Base-by-base conservation (phyloP, 805 yeast genomes). In the Lipomyces kockii region DNA sequence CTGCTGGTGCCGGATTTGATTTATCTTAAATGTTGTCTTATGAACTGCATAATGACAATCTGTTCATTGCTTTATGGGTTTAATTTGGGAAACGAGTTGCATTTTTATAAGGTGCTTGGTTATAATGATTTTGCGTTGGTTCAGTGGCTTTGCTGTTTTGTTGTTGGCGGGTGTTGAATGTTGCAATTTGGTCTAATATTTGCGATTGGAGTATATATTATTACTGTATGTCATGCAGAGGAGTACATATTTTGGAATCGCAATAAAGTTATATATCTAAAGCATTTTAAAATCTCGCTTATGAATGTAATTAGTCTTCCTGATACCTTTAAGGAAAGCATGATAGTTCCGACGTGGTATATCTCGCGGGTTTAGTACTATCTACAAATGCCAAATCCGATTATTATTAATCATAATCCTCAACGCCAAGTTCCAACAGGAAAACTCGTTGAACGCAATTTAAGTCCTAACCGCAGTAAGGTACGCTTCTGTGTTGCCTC, bases 1-100 rank as follows among this genome's bases (percentile, higher is more conserved):
- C 87, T 65, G 83, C 93, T 0, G 92, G 88, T 2, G 92, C 97
- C 0, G 90, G 98, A 1, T 94, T 94, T 76, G 98, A 94, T 73
- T 82, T 94, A 68, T 87, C 91, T 0, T 89, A 35, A 34, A 37
- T 39, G 6, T 43, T 43, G 22, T 43, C 20, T 17, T 43, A n/a
- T 43, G 49, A 43, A 43, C 22, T 17, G 49, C 49, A n/a, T 43
- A 17, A n/a, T 43, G 49, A n/a, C 49, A 17, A 43, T n/a, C 6
- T n/a, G 9, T 43, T 43, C 49, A n/a, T 43, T 43, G 25, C 20
- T 17, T 43, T n/a, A 11, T 37, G 17, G 49, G 49, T 43, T 8
- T 43, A 12, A 43, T 17, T 43, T 43, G 49, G 49, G 20, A 43
- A 43, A 17, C 8, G 49, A 43, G 49, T 43, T 43, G 49, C 49